Conservation (phyloP, 441 rosid genomes). For the Erodium moschatum region DNA sequence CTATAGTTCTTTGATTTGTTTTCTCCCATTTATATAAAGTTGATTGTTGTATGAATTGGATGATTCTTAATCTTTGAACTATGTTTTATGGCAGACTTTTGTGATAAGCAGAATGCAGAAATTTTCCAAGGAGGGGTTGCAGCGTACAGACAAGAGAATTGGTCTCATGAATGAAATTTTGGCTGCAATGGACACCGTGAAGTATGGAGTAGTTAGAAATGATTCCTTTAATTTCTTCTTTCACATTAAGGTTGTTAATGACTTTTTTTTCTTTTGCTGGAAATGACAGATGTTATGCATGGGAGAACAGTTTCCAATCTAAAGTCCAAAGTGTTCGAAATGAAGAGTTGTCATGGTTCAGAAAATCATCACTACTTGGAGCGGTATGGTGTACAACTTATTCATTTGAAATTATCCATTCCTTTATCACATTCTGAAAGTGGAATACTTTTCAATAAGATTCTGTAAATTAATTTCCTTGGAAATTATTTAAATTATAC, state of each 20-base stretch:
- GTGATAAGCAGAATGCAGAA: conserved; percentile 90
- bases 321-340: conserved; percentile 73
- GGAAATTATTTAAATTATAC: too few relatives aligned
- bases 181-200: conserved; percentile 99
- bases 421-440: too few relatives aligned
- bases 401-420: conserved; percentile 11
- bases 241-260: conserved; percentile 7
- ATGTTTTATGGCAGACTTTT: conserved; percentile 45
- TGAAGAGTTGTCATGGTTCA: conserved; percentile 95
- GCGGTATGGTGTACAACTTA: conserved; percentile 51
- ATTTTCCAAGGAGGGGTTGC: conserved; percentile 92
- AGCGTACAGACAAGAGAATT: conserved; percentile 93
- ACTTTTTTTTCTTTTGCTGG: conserved; percentile 18
- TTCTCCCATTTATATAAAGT: neutral
- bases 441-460: too few relatives aligned
- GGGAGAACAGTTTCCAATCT: conserved; percentile 94
- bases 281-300: conserved; percentile 83
- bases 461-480: too few relatives aligned
- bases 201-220: conserved; percentile 45
- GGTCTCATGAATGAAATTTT: conserved; percentile 97
- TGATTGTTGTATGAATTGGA: conserved; percentile 12
- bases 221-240: conserved; percentile 10
- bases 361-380: conserved; percentile 71
- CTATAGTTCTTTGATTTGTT: too few relatives aligned
- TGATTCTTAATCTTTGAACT: conserved; percentile 11